These are phyloP conservation scores for Silybum marianum DNA, from an alignment of 129 eudicot genomes.

Conservation along the genomic window DNA sequence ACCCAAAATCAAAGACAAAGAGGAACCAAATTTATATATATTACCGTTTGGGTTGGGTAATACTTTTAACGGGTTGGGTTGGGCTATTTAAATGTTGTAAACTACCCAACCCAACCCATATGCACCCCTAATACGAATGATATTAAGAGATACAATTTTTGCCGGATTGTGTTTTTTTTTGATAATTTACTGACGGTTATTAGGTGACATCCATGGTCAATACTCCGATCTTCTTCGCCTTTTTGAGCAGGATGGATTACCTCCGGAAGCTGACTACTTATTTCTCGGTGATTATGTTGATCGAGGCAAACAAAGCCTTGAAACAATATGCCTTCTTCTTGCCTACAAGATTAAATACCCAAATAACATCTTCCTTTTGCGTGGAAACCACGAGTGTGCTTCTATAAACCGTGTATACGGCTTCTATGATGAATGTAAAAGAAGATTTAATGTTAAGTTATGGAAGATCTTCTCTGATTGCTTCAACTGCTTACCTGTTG, in stretches of 20 bases:
- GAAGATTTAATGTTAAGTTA: slow-evolving; percentile 50
- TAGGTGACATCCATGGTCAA: slow-evolving; percentile 72
- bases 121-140: no score
- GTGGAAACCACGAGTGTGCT: slow-evolving; percentile 55
- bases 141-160: background rate
- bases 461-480: slow-evolving; percentile 51
- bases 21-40: no score
- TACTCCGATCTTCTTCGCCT: slow-evolving; percentile 64
- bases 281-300: slow-evolving; percentile 67
- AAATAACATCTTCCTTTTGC: slow-evolving; percentile 42
- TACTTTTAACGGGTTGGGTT: no score
- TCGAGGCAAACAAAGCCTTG: slow-evolving; percentile 65
- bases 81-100: no score
- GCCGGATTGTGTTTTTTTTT: background rate
- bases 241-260: slow-evolving; percentile 57
- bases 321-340: slow-evolving; percentile 54
- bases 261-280: slow-evolving; percentile 54
- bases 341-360: slow-evolving; percentile 56
- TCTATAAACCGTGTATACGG: slow-evolving; percentile 57
- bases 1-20: no score
- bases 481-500: slow-evolving; percentile 59
- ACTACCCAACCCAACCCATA: no score
- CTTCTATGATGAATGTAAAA: slow-evolving; percentile 50
- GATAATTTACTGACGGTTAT: background rate
- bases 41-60: no score